Base-by-base conservation (phyloP, 164 flowering plant species). In the Chimonanthus praecox region DNA sequence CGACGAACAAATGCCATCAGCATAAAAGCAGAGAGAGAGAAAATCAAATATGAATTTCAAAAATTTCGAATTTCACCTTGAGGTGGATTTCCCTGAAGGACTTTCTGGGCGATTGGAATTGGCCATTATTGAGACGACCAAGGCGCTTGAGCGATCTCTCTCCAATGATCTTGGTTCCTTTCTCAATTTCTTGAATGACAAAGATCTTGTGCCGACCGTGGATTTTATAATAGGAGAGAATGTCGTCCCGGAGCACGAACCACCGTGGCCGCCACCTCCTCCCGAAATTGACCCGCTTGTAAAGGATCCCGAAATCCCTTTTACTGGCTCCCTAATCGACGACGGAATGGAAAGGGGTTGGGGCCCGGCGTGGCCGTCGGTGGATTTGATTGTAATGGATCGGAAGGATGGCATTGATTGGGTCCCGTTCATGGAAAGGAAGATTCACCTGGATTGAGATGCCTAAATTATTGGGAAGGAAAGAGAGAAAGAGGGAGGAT, bases 241-340 rank as follows among this genome's bases (percentile, higher is more conserved):
- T 90, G 8, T 87, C 92, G 68, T 88, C 92, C 18, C 84, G 84
- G 63, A 88, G 72, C 7, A 82, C 85, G 71, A 96, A 96, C 98
- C 98, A 96, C 71, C 99, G 73, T 1, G 97, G 90, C 50, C 98
- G 76, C 99, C 99, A 96, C 4, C 99, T 97, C 68, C 82, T 92
- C 4, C 99, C 99, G 75, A 90, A 96, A 83, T 96, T 96, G 80
- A 96, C 99, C 99, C 99, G 94, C 80, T 96, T 96, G 76, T 85
- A 69, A n/a, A 96, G 74, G 7, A 90, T 70, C 7, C 99, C 4
- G 87, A 84, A 70, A 94, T 84, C 6, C 97, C 97, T 61, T 82
- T 87, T 51, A 92, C 67, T 11, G 74, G 54, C 16, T 51, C 60
- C 60, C 5, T n/a, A 33, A 33, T 33, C 66, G 44, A 7, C 13